Evolutionary conservation across 495 filamentous ascomycete genomes (phyloP).

Genomic region (Aspergillus steynii): DNA sequence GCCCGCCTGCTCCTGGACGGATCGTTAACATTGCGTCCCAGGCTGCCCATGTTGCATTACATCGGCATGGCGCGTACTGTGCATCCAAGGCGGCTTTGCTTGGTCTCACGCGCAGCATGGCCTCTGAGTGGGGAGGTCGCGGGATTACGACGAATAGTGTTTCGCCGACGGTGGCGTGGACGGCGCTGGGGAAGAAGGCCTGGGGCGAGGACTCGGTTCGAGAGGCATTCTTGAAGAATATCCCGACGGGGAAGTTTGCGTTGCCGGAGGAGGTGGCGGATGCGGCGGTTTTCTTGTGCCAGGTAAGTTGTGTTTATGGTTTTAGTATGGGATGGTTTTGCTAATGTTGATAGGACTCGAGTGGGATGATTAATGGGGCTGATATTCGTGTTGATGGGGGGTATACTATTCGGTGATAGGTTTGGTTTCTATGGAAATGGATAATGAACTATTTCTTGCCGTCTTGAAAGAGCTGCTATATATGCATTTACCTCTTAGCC

Average conservation of each 20-base stretch:
- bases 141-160: constrained; percentile 42
- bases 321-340: not conserved
- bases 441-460: no score
- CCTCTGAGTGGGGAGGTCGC: constrained; percentile 39
- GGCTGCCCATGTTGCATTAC: constrained; percentile 39
- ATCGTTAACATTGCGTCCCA: constrained; percentile 43
- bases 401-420: constrained; percentile 34
- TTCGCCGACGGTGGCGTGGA: constrained; percentile 45
- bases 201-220: constrained; percentile 36
- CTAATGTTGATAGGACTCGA: constrained; percentile 38
- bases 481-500: no score
- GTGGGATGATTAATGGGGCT: constrained; percentile 47
- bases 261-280: constrained; percentile 44
- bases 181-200: constrained; percentile 39
- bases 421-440: not conserved
- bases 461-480: no score
- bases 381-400: constrained; percentile 45
- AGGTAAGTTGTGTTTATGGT: constrained; percentile 26
- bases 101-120: constrained; percentile 51
- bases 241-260: constrained; percentile 45
- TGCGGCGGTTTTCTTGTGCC: constrained; percentile 39
- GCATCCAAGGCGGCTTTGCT: constrained; percentile 49
- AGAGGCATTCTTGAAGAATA: constrained; percentile 36
- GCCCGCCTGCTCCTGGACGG: constrained; percentile 30
- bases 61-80: constrained; percentile 48